Evolutionary conservation across 306 rosid species (phyloP).

Genomic region (Lotus japonicus): DNA sequence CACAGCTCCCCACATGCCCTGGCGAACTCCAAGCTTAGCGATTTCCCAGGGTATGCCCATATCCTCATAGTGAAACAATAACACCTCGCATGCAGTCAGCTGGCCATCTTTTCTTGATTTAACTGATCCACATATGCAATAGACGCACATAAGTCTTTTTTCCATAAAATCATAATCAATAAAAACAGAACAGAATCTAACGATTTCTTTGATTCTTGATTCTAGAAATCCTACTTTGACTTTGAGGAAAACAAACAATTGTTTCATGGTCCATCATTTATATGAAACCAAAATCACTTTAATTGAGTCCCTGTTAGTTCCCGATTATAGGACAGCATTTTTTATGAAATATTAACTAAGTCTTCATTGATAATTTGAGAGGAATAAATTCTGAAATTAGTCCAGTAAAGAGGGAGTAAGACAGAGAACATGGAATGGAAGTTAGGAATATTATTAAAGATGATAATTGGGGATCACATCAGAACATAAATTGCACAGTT

Average conservation of each 20-base stretch:
- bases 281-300: constrained; percentile 3
- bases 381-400: not conserved
- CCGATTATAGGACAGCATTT: not conserved
- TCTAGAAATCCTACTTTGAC: constrained; percentile 17
- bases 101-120: constrained; percentile 66
- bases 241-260: not conserved
- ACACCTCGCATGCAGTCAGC: constrained; percentile 76
- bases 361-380: not conserved
- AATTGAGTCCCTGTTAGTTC: not conserved
- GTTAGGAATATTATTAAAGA: not conserved
- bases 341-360: not conserved
- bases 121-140: constrained; percentile 45
- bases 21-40: constrained; percentile 87
- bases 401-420: not conserved
- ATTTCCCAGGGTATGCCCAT: constrained; percentile 99
- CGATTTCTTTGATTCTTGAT: not conserved
- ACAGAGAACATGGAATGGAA: not conserved
- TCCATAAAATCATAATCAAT: constrained; percentile 4
- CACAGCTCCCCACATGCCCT: constrained; percentile 99
- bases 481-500: not conserved
- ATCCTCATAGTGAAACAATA: constrained; percentile 85
- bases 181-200: not conserved
- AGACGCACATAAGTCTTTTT: constrained; percentile 14
- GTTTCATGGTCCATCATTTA: not conserved
- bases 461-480: not conserved